phyloP scores from a whole-genome alignment of 768 basidiomycete genomes.

The Ephemerocybe angulata region DNA sequence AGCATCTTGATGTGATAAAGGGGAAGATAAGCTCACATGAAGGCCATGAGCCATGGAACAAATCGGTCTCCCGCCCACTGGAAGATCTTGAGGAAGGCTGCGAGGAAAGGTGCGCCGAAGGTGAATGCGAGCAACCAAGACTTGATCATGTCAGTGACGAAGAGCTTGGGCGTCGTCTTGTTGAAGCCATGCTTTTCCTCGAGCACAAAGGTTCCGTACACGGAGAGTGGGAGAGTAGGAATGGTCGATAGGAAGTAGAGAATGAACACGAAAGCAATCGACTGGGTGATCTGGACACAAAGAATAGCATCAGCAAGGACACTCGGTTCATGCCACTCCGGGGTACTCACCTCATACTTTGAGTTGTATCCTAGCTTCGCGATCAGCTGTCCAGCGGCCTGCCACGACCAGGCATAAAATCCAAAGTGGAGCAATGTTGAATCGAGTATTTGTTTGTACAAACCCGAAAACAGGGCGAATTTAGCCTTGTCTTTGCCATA shows the following conservation, averaged over 20 bases:
- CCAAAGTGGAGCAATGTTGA: slow-evolving; percentile 70
- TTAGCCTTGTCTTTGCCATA: slow-evolving; percentile 91
- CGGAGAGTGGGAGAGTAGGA: slow-evolving; percentile 68
- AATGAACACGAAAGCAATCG: slow-evolving; percentile 69
- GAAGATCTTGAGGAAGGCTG: slow-evolving; percentile 84
- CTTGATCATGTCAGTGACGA: slow-evolving; percentile 78
- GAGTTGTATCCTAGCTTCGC: slow-evolving; percentile 59
- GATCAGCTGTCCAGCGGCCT: slow-evolving; percentile 46
- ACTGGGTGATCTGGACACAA: slow-evolving; percentile 68
- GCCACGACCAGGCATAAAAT: slow-evolving; percentile 83
- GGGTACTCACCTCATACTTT: slow-evolving; percentile 66
- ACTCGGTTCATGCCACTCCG: not conserved
- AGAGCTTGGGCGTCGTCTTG: slow-evolving; percentile 79
- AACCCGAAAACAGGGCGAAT: slow-evolving; percentile 68
- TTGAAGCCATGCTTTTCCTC: slow-evolving; percentile 98
- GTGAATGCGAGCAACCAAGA: slow-evolving; percentile 65
- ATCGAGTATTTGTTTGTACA: slow-evolving; percentile 72
- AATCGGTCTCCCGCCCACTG: slow-evolving; percentile 92
- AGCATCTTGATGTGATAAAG: not conserved
- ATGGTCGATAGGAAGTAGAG: slow-evolving; percentile 64
- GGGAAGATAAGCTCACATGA: slow-evolving; percentile 57
- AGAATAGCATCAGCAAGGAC: not conserved
- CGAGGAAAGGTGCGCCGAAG: slow-evolving; percentile 83
- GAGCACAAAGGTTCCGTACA: slow-evolving; percentile 89
- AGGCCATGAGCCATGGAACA: slow-evolving; percentile 90